Percentiles rank a stretch among this genome's conserved stretches.
phyloP scores from a whole-genome alignment of 768 basidiomycete species.

The Rhizopogon sp. region DNA sequence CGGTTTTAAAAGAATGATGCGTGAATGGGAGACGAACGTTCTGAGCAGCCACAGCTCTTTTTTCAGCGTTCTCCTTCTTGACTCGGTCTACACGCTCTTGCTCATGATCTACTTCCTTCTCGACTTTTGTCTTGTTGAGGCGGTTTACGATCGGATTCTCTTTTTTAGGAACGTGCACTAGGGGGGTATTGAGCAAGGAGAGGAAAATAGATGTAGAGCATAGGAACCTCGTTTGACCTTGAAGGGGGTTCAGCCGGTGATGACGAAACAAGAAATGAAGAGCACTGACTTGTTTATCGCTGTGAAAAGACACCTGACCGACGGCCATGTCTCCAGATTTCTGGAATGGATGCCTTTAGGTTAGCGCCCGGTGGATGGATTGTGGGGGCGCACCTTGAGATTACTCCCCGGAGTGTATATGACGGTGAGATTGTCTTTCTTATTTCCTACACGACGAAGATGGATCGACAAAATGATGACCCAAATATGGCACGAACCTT shows the following conservation, averaged over 20 bases:
- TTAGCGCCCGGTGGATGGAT: background rate
- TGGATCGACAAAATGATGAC: background rate
- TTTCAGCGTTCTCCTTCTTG: conserved; percentile 66
- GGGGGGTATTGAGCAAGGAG: background rate
- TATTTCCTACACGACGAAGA: conserved; percentile 62
- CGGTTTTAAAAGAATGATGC: background rate
- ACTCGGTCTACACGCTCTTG: conserved; percentile 78
- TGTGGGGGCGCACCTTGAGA: conserved; percentile 58
- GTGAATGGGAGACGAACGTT: conserved; percentile 40
- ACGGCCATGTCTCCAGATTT: conserved; percentile 99
- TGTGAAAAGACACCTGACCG: conserved; percentile 93
- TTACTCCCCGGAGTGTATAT: conserved; percentile 94
- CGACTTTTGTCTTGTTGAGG: conserved; percentile 88
- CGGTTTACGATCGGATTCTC: conserved; percentile 91
- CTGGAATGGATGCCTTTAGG: conserved; percentile 33
- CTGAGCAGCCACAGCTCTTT: conserved; percentile 58
- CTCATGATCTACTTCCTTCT: conserved; percentile 85
- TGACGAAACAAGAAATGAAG: background rate
- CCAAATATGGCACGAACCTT: conserved; percentile 46
- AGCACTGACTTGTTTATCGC: conserved; percentile 67
- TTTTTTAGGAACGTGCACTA: conserved; percentile 74
- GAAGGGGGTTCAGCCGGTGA: background rate
- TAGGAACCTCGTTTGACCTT: conserved; percentile 75
- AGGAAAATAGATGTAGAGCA: background rate
- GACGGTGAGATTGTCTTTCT: conserved; percentile 88